Evolutionary conservation across 1,284 basidiomycete species (phyloP).

Genomic region (Leccinum cinnamomeum): DNA sequence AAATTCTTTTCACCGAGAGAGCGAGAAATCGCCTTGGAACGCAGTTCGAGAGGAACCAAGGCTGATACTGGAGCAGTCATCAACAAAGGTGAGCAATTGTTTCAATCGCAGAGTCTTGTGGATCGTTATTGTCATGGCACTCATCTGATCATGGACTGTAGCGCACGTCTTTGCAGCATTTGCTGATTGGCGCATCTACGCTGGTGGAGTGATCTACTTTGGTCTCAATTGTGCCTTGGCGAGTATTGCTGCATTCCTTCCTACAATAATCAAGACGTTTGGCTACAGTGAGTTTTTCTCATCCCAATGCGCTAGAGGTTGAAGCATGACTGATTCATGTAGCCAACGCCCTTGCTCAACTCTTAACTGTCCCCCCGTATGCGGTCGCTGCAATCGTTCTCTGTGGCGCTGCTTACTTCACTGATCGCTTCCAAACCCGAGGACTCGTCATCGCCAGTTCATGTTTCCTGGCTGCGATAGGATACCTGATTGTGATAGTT

Average conservation of each 20-base stretch:
- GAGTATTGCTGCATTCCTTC: slow-evolving; percentile 81
- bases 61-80: slow-evolving; percentile 67
- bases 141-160: slow-evolving; percentile 24
- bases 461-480: slow-evolving; percentile 51
- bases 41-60: slow-evolving; percentile 69
- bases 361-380: slow-evolving; percentile 82
- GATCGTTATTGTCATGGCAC: neutral
- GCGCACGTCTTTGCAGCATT: slow-evolving; percentile 65
- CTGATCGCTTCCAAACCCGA: slow-evolving; percentile 70
- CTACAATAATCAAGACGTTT: slow-evolving; percentile 77
- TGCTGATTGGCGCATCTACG: slow-evolving; percentile 64
- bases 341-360: slow-evolving; percentile 59
- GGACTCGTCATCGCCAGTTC: slow-evolving; percentile 59
- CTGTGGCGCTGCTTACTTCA: slow-evolving; percentile 60
- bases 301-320: neutral
- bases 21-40: slow-evolving; percentile 67
- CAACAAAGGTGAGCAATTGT: slow-evolving; percentile 53
- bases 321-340: neutral
- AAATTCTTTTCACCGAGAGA: slow-evolving; percentile 67
- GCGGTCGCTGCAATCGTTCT: slow-evolving; percentile 73
- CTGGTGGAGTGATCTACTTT: slow-evolving; percentile 69
- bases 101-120: neutral
- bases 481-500: slow-evolving; percentile 38
- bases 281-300: slow-evolving; percentile 49
- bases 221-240: slow-evolving; percentile 79